Conservation (phyloP, 1,139 yeast species). For the Geotrichum klebahnii region DNA sequence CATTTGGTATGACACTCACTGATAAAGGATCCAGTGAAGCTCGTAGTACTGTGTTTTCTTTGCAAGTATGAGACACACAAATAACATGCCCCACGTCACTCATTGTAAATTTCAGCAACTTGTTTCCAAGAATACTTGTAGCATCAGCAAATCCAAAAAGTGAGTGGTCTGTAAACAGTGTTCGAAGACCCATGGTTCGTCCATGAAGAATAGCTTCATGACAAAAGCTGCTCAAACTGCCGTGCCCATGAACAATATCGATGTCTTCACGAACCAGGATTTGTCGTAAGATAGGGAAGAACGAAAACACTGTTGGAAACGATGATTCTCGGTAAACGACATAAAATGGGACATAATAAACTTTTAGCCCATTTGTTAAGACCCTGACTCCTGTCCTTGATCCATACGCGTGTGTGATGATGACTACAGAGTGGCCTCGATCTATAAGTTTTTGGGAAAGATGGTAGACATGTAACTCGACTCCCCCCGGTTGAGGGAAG, state of each 20-base stretch:
- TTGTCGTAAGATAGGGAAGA: constrained; percentile 79
- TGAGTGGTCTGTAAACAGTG: constrained; percentile 94
- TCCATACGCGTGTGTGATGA: constrained; percentile 85
- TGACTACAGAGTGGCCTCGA: constrained; percentile 85
- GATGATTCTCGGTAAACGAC: constrained; percentile 79
- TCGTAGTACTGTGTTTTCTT: constrained; percentile 88
- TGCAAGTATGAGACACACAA: constrained; percentile 94
- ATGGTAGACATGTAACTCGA: constrained; percentile 91
- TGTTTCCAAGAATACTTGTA: constrained; percentile 80
- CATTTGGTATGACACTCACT: constrained; percentile 93
- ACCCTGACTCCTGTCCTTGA: constrained; percentile 76
- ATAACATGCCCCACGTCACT: constrained; percentile 89
- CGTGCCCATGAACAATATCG: constrained; percentile 93
- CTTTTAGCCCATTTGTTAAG: constrained; percentile 85
- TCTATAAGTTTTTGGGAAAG: constrained; percentile 70
- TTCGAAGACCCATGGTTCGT: constrained; percentile 83
- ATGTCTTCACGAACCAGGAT: constrained; percentile 81
- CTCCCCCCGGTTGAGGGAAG: constrained; percentile 98
- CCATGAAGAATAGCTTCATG: constrained; percentile 91
- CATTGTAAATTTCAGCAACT: constrained; percentile 73
- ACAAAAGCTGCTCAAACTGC: constrained; percentile 77
- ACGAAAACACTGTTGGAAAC: constrained; percentile 83
- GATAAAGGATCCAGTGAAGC: constrained; percentile 73
- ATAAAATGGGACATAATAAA: constrained; percentile 81
- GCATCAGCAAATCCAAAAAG: constrained; percentile 90